A percentile compares a stretch with the other conserved stretches of the same genome.
These are phyloP conservation scores for Drechslerella dactyloides DNA, from an alignment of 2,329 filamentous ascomycete genomes.

Conservation along the genomic window DNA sequence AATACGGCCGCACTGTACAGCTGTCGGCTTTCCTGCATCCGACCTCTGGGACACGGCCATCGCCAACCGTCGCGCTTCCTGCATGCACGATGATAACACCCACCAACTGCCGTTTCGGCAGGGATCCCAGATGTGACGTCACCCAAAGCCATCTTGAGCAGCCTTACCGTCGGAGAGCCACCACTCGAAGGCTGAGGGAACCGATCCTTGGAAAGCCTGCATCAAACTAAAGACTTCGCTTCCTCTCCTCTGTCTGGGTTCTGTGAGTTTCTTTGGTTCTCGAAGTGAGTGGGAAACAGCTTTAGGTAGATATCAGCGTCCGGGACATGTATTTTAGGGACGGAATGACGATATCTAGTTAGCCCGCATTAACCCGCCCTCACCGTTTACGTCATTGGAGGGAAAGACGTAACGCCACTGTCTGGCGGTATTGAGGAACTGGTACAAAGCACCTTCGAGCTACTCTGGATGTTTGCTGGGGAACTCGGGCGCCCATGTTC, in stretches of 20 bases:
- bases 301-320: not conserved
- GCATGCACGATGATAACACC: slow-evolving; percentile 52
- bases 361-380: slow-evolving; percentile 38
- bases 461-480: slow-evolving; percentile 10
- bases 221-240: slow-evolving; percentile 28
- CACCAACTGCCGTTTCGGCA: slow-evolving; percentile 32
- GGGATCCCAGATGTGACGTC: slow-evolving; percentile 48
- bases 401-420: slow-evolving; percentile 42
- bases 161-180: slow-evolving; percentile 37
- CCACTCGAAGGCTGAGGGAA: slow-evolving; percentile 2
- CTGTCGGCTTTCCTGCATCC: slow-evolving; percentile 16
- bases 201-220: slow-evolving; percentile 35
- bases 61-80: slow-evolving; percentile 29
- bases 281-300: slow-evolving; percentile 40
- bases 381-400: slow-evolving; percentile 42
- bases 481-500: slow-evolving; percentile 20
- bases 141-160: slow-evolving; percentile 43
- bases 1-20: slow-evolving; percentile 8
- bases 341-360: slow-evolving; percentile 50
- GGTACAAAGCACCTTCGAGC: slow-evolving; percentile 17
- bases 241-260: slow-evolving; percentile 17
- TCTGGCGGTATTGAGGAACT: slow-evolving; percentile 19
- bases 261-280: slow-evolving; percentile 30
- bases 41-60: slow-evolving; percentile 28
- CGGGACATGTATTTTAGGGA: slow-evolving; percentile 30